These are phyloP conservation scores for Penium margaritaceum DNA, from an alignment of 139 green algal genomes.

Conservation along the genomic window DNA sequence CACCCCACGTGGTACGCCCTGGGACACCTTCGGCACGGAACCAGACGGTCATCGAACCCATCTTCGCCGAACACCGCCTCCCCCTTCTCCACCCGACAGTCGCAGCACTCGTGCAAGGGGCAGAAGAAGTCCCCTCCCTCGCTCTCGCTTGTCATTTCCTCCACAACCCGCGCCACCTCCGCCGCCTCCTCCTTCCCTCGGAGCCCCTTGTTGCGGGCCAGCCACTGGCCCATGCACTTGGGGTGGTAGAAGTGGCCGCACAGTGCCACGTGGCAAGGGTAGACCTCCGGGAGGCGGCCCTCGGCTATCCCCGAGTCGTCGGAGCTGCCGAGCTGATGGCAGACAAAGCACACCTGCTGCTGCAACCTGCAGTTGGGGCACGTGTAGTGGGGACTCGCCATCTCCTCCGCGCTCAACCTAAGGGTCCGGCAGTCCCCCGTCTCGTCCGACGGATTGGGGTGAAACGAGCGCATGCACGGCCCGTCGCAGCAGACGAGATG, in stretches of 20 bases:
- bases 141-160: too few species aligned
- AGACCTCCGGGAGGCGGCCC: constrained; percentile 23
- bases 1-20: constrained; percentile 53
- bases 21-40: constrained; percentile 56
- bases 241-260: constrained; percentile 58
- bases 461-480: constrained; percentile 49
- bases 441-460: constrained; percentile 17
- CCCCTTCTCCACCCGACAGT: constrained; percentile 1
- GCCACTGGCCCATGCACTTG: constrained; percentile 28
- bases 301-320: background rate
- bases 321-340: constrained; percentile 41
- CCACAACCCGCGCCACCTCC: too few species aligned
- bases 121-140: constrained; percentile 38
- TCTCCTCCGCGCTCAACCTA: constrained; percentile 9
- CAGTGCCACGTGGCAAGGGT: constrained; percentile 47
- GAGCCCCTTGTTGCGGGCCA: background rate
- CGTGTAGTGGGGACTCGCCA: constrained; percentile 31
- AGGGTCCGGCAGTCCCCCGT: constrained; percentile 42
- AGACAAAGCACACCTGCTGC: constrained; percentile 50
- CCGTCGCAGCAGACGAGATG: constrained; percentile 50
- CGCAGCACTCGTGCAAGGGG: constrained; percentile 19
- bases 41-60: constrained; percentile 40
- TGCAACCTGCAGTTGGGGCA: constrained; percentile 51
- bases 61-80: background rate
- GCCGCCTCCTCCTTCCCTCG: constrained; percentile 45